A percentile compares a stretch with the other conserved stretches of the same genome.
phyloP scores from a whole-genome alignment of 2,329 filamentous ascomycete genomes.

The Cadophora gregata region DNA sequence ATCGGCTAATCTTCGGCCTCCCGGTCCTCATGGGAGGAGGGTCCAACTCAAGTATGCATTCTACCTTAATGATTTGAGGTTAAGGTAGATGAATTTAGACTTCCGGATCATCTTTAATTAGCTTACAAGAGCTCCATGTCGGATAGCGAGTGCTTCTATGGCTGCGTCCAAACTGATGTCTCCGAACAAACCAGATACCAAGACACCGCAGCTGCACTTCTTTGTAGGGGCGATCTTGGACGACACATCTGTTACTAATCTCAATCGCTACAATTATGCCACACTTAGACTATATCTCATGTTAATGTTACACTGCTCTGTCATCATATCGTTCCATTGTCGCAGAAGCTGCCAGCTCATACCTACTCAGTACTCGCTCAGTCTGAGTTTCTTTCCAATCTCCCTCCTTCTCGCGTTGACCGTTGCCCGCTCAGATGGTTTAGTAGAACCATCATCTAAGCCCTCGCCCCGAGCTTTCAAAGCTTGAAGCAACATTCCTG shows the following conservation, averaged over 20 bases:
- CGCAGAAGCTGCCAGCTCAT: no score
- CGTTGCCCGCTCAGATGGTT: constrained; percentile 63
- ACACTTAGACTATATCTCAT: background rate
- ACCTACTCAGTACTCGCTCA: constrained; percentile 66
- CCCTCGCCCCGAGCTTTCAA: constrained; percentile 73
- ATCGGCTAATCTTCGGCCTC: constrained; percentile 4
- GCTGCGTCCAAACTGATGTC: no score
- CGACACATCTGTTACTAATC: background rate
- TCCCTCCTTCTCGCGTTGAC: constrained; percentile 66
- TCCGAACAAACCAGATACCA: no score
- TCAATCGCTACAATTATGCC: background rate
- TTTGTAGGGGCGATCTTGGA: background rate
- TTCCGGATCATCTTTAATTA: no score
- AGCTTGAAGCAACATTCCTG: constrained; percentile 90
- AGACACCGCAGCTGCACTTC: background rate
- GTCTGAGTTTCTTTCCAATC: constrained; percentile 74
- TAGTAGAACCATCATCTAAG: constrained; percentile 56
- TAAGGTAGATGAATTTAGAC: no score
- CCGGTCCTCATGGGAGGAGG: background rate
- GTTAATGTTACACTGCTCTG: constrained; percentile 4
- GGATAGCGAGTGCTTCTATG: background rate
- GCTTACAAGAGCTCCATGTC: no score
- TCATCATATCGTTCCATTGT: background rate
- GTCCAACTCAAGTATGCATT: no score
- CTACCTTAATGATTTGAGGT: no score